Evolutionary conservation across 2,329 filamentous ascomycete genomes (phyloP), one percentile per base, ranked within the genome.

Genomic region (Paraphaeosphaeria sporulosa): DNA sequence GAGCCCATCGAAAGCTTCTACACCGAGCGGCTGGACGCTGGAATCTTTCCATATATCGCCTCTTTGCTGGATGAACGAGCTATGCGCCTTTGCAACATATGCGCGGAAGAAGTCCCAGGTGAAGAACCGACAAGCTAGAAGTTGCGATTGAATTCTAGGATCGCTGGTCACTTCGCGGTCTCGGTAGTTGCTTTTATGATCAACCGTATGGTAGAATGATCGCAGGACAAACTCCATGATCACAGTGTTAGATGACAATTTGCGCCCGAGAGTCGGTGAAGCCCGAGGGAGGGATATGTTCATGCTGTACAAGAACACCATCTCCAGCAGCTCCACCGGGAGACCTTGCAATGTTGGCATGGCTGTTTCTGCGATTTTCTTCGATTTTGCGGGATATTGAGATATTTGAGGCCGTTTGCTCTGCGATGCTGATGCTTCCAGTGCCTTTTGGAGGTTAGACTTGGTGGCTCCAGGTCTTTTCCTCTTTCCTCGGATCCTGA

Each of bases 221-320:
- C 65, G 70, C 66, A 77, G 72, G 40, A 68, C 69, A 54, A 70
- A 73, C 48, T 74, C 68, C 64, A 76, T 62, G 9, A 57, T 68
- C 4, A 75, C 61, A 10, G 71, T 51, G 15, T 55, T 61, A 9
- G 74, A 73, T 6, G 73, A 76, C 6, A 78, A 67, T 52, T 67
- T 74, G n/a, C 62, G 70, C 50, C 72, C 76, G 4, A 78, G 57
- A 8, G 64, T 59, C 4, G 68, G 70, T 8, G 72, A 77, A 19
- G 68, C 65, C 8, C 69, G 69, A 27, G 76, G 74, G 17, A 78
- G 71, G 1, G 70, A 62, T 6, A 71, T 69, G 59, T 76, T 78
- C 73, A 75, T 75, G 59, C 71, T 75, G 55, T 75, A 58, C 8
- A 78, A 65, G 44, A 78, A 78, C 9, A 78, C 69, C 6, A 75